Conservation (phyloP, 2,329 filamentous ascomycete species). For the Colletotrichum chrysophilum region DNA sequence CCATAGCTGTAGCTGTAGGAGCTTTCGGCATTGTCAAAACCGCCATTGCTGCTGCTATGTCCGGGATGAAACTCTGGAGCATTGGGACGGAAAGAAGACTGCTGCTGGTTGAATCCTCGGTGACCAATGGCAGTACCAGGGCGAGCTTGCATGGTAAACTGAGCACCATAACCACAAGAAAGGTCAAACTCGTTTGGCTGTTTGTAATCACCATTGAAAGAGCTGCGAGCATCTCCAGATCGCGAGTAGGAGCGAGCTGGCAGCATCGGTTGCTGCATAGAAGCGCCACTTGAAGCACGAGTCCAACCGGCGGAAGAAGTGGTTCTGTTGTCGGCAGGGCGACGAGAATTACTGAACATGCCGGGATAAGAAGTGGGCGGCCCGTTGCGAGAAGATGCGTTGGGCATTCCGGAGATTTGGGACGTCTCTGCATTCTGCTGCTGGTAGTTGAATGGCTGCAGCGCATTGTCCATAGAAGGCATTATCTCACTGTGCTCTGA, state of each 20-base stretch:
- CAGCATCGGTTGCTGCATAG: not conserved
- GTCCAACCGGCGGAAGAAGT: conserved; percentile 16
- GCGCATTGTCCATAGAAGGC: not conserved
- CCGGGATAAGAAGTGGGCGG: conserved; percentile 4
- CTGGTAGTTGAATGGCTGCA: conserved; percentile 9
- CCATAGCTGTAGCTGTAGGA: conserved; percentile 6
- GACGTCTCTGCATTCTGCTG: not conserved
- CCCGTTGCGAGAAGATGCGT: not conserved
- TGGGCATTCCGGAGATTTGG: not conserved
- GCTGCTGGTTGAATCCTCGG: not conserved
- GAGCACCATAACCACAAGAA: not conserved
- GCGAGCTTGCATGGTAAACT: not conserved
- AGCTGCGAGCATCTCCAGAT: not conserved
- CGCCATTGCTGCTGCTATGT: not conserved
- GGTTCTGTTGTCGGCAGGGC: conserved; percentile 4
- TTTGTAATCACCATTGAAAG: not conserved
- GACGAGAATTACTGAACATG: not conserved
- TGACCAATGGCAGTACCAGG: conserved; percentile 17
- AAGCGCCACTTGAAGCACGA: not conserved
- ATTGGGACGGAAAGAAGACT: conserved; percentile 33
- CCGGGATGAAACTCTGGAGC: conserved; percentile 37
- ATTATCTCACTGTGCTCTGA: not conserved
- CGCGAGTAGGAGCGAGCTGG: not conserved
- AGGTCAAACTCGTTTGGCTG: not conserved
- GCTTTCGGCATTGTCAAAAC: not conserved